Conservation (phyloP, 2,329 filamentous ascomycete species). For the Venturia aucupariae region DNA sequence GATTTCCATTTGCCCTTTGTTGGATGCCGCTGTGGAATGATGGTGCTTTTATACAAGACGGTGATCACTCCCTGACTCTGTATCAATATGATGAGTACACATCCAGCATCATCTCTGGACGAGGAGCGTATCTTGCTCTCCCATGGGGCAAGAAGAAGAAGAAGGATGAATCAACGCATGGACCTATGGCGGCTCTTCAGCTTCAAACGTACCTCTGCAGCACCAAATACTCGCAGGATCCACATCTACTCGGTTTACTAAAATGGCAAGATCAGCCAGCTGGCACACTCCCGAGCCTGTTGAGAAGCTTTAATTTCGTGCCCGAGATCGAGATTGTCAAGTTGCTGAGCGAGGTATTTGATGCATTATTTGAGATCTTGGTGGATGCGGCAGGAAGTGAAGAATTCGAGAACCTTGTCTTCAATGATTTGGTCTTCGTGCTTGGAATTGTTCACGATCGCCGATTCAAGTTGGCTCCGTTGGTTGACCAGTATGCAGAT, state of each 20-base stretch:
- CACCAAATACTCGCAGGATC: constrained; percentile 88
- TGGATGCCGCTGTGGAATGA: constrained; percentile 93
- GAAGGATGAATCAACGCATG: constrained; percentile 66
- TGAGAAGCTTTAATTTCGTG: constrained; percentile 83
- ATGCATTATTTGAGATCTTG: constrained; percentile 82
- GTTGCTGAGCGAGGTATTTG: constrained; percentile 78
- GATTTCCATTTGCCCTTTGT: constrained; percentile 80
- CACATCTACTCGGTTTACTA: constrained; percentile 70
- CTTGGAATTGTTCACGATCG: constrained; percentile 90
- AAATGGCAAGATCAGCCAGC: constrained; percentile 74
- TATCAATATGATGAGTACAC: constrained; percentile 92
- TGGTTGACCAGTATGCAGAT: constrained; percentile 87
- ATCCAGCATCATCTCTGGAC: constrained; percentile 61
- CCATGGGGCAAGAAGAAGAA: constrained; percentile 69
- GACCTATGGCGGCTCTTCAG: constrained; percentile 68
- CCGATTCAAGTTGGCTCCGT: constrained; percentile 79
- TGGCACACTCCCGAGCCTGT: constrained; percentile 60
- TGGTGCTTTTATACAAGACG: constrained; percentile 81
- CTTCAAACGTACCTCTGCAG: constrained; percentile 86
- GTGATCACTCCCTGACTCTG: constrained; percentile 67
- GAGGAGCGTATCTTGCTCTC: constrained; percentile 76
- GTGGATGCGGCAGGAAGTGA: constrained; percentile 87
- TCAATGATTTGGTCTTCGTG: constrained; percentile 80
- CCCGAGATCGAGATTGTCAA: constrained; percentile 98
- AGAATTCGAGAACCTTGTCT: constrained; percentile 86